These are phyloP conservation scores for Pichia inconspicua DNA, from an alignment of 1,139 yeast genomes.

Conservation along the genomic window DNA sequence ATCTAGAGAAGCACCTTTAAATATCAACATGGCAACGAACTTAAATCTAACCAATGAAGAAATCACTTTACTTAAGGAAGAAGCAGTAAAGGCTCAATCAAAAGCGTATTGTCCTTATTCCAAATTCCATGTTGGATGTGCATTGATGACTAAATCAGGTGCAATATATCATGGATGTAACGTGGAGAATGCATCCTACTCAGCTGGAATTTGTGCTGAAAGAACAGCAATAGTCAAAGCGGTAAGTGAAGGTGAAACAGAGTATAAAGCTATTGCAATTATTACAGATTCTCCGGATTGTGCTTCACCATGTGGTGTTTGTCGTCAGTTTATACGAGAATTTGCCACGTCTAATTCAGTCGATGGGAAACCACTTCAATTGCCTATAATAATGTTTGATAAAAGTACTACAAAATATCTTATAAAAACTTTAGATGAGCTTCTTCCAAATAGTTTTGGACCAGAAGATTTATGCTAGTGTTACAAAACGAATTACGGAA, in stretches of 20 bases:
- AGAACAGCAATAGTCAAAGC: slow-evolving; percentile 70
- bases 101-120: slow-evolving; percentile 77
- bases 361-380: slow-evolving; percentile 21
- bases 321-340: slow-evolving; percentile 83
- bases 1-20: no score
- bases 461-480: no score
- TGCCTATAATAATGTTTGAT: slow-evolving; percentile 58
- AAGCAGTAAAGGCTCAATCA: slow-evolving; percentile 35
- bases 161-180: slow-evolving; percentile 65
- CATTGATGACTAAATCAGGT: slow-evolving; percentile 47
- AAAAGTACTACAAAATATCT: slow-evolving; percentile 38
- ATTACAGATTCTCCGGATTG: slow-evolving; percentile 53
- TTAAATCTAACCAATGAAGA: slow-evolving; percentile 6
- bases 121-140: slow-evolving; percentile 81
- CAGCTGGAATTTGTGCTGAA: slow-evolving; percentile 85
- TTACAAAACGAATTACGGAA: no score
- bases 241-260: slow-evolving; percentile 32
- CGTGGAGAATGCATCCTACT: slow-evolving; percentile 88
- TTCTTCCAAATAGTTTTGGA: slow-evolving; percentile 81
- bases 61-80: slow-evolving; percentile 13
- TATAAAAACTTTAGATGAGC: slow-evolving; percentile 46
- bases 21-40: neutral
- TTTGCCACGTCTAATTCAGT: slow-evolving; percentile 33
- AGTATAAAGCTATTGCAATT: slow-evolving; percentile 61
- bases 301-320: slow-evolving; percentile 88